phyloP scores from a whole-genome alignment of 345 rosid genomes.

The Corymbia maculata region DNA sequence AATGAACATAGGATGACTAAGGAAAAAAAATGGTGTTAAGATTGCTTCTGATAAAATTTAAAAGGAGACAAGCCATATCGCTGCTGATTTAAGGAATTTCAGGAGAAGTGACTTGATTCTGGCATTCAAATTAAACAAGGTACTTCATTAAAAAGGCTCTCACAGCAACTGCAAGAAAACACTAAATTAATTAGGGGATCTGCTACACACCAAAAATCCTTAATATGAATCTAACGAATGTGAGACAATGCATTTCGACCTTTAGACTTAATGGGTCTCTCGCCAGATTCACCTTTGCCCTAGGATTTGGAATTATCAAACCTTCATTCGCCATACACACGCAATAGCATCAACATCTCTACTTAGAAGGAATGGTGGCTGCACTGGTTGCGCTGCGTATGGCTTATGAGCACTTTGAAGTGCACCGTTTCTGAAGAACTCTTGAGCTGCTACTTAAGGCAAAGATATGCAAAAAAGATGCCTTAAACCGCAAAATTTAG shows the following conservation, averaged over 20 bases:
- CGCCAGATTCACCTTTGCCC: background rate
- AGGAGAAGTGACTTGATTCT: background rate
- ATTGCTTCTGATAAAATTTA: background rate
- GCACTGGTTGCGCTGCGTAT: background rate
- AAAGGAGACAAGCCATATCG: background rate
- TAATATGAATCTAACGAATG: background rate
- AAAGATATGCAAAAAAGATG: background rate
- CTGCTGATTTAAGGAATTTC: too few species aligned
- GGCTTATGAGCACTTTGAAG: background rate
- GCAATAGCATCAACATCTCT: background rate
- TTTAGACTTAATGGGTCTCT: background rate
- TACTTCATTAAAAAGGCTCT: background rate
- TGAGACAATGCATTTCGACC: background rate
- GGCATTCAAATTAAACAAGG: background rate
- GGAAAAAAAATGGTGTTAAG: background rate
- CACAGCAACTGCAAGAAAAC: background rate
- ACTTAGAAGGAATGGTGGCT: background rate
- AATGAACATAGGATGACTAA: background rate
- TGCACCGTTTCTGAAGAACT: background rate
- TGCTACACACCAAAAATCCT: background rate
- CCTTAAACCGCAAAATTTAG: background rate
- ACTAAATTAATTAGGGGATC: background rate
- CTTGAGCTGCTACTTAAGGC: background rate
- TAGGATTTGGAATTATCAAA: background rate
- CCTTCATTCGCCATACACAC: background rate